Evolutionary conservation across 1,284 basidiomycete species (phyloP).

Genomic region (Vanrija sp.): DNA sequence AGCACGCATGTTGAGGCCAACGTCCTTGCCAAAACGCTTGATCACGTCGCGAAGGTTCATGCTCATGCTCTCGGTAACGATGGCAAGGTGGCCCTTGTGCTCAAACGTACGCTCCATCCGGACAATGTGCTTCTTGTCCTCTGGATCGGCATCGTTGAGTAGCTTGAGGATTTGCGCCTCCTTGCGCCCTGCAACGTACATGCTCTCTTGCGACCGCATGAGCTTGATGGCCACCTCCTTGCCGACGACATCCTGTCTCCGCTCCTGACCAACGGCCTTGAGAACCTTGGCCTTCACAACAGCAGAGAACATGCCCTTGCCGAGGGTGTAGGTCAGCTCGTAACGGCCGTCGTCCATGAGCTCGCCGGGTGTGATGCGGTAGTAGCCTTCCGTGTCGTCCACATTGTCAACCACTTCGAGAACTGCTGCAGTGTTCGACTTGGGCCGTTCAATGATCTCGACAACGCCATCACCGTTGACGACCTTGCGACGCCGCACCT

Average conservation of each 20-base stretch:
- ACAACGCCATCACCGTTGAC: constrained; percentile 66
- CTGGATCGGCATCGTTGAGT: constrained; percentile 81
- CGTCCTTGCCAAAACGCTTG: constrained; percentile 97
- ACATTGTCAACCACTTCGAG: constrained; percentile 19
- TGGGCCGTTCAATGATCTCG: constrained; percentile 64
- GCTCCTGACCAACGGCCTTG: constrained; percentile 60
- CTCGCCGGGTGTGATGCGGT: constrained; percentile 90
- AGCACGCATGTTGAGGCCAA: constrained; percentile 91
- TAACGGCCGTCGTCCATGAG: constrained; percentile 88
- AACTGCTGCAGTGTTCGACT: constrained; percentile 53
- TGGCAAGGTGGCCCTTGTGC: constrained; percentile 90
- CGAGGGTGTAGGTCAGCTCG: constrained; percentile 88
- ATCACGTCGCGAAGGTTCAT: constrained; percentile 98
- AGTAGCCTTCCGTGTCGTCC: constrained; percentile 90
- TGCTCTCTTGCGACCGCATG: constrained; percentile 90
- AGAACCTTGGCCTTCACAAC: constrained; percentile 87
- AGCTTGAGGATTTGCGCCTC: constrained; percentile 86
- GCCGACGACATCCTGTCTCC: constrained; percentile 52
- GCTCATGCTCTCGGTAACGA: constrained; percentile 93
- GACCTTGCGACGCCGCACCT: constrained; percentile 52
- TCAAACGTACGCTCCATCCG: constrained; percentile 90
- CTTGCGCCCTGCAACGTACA: constrained; percentile 94
- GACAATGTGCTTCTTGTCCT: constrained; percentile 94
- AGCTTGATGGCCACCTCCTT: constrained; percentile 98
- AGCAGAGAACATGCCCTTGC: constrained; percentile 98